Conservation (phyloP, 2,329 filamentous ascomycete species). For the Fusarium devonianum region DNA sequence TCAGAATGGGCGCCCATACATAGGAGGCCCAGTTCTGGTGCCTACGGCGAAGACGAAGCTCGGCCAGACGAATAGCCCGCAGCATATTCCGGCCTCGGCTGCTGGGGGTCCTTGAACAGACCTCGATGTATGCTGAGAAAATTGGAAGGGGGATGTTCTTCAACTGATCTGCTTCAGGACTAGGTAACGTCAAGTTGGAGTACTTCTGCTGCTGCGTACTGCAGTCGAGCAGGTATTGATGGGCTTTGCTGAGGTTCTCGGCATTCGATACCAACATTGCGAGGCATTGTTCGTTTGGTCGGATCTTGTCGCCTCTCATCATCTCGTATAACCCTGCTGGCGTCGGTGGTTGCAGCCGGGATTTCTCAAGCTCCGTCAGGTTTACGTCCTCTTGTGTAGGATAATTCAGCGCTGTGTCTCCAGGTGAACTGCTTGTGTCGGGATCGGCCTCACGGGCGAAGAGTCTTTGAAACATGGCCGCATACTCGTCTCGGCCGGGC, state of each 20-base stretch:
- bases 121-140: conserved; percentile 59
- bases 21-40: conserved; percentile 41
- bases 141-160: conserved; percentile 42
- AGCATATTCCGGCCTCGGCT: conserved; percentile 38
- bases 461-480: conserved; percentile 68
- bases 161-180: conserved; percentile 37
- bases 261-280: conserved; percentile 64
- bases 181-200: conserved; percentile 28
- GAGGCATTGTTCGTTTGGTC: conserved; percentile 59
- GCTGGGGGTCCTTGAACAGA: conserved; percentile 37
- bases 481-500: conserved; percentile 58
- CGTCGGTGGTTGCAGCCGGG: conserved; percentile 66
- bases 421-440: conserved; percentile 55
- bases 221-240: conserved; percentile 59
- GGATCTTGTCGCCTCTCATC: conserved; percentile 61
- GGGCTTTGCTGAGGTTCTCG: conserved; percentile 53
- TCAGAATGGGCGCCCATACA: conserved; percentile 47
- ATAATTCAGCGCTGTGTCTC: conserved; percentile 64
- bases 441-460: conserved; percentile 44
- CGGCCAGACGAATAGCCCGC: conserved; percentile 44
- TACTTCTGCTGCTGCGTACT: conserved; percentile 20
- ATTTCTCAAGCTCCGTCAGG: conserved; percentile 70
- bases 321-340: conserved; percentile 64
- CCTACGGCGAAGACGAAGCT: conserved; percentile 35
- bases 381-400: conserved; percentile 52